Percentiles rank a stretch among this genome's conserved stretches.
Conservation (phyloP, 148 eudicot genomes). For the Rhododendron molle region DNA sequence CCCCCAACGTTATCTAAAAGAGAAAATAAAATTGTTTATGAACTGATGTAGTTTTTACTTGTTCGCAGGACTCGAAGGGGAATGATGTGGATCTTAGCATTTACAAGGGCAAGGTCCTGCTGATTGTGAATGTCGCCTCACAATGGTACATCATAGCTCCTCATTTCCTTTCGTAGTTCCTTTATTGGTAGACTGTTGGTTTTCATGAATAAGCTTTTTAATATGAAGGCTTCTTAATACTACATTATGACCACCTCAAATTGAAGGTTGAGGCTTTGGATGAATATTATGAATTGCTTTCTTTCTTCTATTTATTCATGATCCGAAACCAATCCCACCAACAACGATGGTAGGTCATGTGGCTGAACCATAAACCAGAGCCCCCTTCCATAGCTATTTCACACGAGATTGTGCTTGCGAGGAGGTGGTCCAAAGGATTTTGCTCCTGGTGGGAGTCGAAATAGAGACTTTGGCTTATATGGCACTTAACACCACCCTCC, state of each 20-base stretch:
- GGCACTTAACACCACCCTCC: not conserved
- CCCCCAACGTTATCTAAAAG: not conserved
- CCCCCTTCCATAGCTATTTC: not conserved
- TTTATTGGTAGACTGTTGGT: not conserved
- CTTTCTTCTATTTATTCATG: not conserved
- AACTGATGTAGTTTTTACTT: not conserved
- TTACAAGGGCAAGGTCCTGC: constrained; percentile 43
- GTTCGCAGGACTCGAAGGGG: constrained; percentile 37
- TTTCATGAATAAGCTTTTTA: not conserved
- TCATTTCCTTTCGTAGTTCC: not conserved
- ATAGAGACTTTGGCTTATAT: not conserved
- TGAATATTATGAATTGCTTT: not conserved
- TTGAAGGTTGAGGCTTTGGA: not conserved
- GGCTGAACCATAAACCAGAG: not conserved
- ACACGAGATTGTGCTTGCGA: not conserved
- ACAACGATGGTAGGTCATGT: not conserved
- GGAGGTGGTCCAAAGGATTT: not conserved
- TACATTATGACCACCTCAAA: not conserved
- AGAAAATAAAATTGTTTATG: not conserved
- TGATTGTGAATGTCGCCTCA: constrained; percentile 54
- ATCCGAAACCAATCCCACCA: not conserved
- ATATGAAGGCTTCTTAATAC: not conserved
- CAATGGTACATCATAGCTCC: constrained; percentile 31
- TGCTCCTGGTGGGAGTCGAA: not conserved
- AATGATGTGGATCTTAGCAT: constrained; percentile 44